These are phyloP conservation scores for Boletus coccyginus DNA, from an alignment of 768 basidiomycete genomes.

Conservation along the genomic window DNA sequence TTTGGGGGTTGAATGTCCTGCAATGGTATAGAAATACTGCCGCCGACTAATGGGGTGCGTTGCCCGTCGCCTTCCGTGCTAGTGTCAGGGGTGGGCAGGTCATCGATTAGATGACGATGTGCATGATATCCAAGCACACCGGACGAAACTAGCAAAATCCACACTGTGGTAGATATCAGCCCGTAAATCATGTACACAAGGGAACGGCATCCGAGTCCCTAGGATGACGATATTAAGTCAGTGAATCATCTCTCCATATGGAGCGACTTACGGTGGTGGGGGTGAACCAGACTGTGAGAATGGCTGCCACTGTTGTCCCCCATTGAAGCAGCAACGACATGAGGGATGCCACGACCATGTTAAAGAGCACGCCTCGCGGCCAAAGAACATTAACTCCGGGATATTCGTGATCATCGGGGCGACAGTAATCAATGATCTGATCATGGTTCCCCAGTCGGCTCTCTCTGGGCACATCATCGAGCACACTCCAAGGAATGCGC, in stretches of 20 bases:
- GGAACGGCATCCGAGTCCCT: conserved; percentile 37
- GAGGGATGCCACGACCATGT: conserved; percentile 31
- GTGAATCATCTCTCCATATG: not conserved
- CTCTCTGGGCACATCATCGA: conserved; percentile 1
- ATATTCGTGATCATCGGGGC: not conserved
- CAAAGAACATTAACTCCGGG: conserved; percentile 4
- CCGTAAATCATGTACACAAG: conserved; percentile 31
- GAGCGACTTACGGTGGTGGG: conserved; percentile 27
- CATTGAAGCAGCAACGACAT: conserved; percentile 33
- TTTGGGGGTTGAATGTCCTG: not conserved
- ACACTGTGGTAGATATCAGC: conserved; percentile 25
- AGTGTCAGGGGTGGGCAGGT: not conserved
- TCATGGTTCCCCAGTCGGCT: conserved; percentile 18
- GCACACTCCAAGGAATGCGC: not conserved
- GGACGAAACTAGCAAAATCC: conserved; percentile 31
- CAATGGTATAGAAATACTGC: not conserved
- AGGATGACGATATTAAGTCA: not conserved
- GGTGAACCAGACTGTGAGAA: conserved; percentile 28
- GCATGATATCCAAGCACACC: conserved; percentile 25
- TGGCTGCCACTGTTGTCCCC: conserved; percentile 30
- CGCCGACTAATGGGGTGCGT: not conserved
- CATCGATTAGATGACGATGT: conserved; percentile 3
- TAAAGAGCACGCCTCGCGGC: conserved; percentile 22
- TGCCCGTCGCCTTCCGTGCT: not conserved
- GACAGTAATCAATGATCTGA: conserved; percentile 24